Conservation (phyloP, 768 basidiomycete species). For the Tylopilus vinaceipallidus region DNA sequence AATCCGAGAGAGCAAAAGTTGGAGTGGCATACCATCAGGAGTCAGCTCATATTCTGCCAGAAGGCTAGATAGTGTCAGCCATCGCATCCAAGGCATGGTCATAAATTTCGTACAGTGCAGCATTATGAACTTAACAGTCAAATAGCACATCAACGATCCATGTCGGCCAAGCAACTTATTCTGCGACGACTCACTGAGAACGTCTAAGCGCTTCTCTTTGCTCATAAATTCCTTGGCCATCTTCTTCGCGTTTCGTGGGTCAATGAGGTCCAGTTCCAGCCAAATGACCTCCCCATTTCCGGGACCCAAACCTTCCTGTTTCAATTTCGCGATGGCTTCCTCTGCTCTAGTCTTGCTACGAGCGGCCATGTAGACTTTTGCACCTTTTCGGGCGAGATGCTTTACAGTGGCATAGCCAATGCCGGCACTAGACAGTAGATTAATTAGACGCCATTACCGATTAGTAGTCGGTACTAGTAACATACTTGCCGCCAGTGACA, state of each 20-base stretch:
- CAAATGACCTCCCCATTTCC: slow-evolving; percentile 48
- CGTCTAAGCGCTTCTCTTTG: slow-evolving; percentile 52
- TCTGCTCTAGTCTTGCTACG: slow-evolving; percentile 45
- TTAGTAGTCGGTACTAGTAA: too few species aligned
- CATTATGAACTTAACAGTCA: slow-evolving; percentile 50
- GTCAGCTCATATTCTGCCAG: slow-evolving; percentile 20
- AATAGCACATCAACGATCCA: neutral
- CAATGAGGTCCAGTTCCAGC: slow-evolving; percentile 50
- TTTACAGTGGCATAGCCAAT: slow-evolving; percentile 52
- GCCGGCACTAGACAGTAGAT: slow-evolving; percentile 35
- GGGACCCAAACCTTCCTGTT: slow-evolving; percentile 41
- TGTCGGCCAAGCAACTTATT: neutral
- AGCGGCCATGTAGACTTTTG: slow-evolving; percentile 59
- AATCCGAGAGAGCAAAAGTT: neutral
- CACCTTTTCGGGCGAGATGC: slow-evolving; percentile 50
- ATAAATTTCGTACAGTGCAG: slow-evolving; percentile 39
- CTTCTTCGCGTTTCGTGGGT: slow-evolving; percentile 45
- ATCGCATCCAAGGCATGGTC: neutral
- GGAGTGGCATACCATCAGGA: slow-evolving; percentile 24
- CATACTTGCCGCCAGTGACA: slow-evolving; percentile 58
- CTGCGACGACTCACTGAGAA: slow-evolving; percentile 43
- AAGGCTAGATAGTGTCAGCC: slow-evolving; percentile 17
- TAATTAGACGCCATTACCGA: too few species aligned
- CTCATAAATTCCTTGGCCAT: slow-evolving; percentile 48
- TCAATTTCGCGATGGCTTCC: slow-evolving; percentile 46